Base-by-base conservation (phyloP, 148 eudicot genomes). In the Amaranthus hypochondriacus region DNA sequence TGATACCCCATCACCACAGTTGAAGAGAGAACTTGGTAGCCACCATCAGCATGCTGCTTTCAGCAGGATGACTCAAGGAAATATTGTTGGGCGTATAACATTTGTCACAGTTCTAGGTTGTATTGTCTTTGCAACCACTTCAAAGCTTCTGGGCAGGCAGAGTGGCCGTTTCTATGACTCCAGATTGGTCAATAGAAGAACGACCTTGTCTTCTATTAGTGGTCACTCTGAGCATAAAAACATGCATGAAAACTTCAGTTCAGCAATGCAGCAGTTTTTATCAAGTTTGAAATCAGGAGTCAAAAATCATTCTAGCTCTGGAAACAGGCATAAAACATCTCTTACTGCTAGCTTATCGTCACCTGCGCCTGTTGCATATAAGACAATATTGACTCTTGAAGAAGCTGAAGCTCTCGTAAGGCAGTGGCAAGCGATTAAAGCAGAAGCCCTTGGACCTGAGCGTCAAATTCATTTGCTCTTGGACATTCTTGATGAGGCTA, bases 371-470 rank as follows among this genome's bases (percentile, higher is more conserved):
- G 78, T 78, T 57, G 72, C 75, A 69, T 75, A 69, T 70, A 79
- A 77, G 72, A 82, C 73, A 56, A 81, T 81, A 60, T 92, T 95
- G 99, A 80, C 91, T 71, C 65, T 86, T 49, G 90, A 90, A 86
- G 99, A 92, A 79, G 99, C 99, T 81, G 99, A 92, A 83, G 79
- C 83, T 69, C 96, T 95, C 83, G 96, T 95, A 73, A 90, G 89
- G 86, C 89, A 86, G 82, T 95, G 99, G 99, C 99, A 95, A 86
- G 69, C 68, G 57, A 83, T 86, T 66, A 95, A 95, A 83, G 97
- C 99, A 42, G 97, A 88, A 79, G 99, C 93, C 68, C 97, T 95
- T 77, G 99, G 99, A 68, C 89, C 96, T 80, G 81, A 84, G 73
- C 89, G 92, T 85, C 81, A 86, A 78, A 79, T 83, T 69, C 74